Conservation (phyloP, 2,329 filamentous ascomycete genomes). For the Trichophyton schoenleinii region DNA sequence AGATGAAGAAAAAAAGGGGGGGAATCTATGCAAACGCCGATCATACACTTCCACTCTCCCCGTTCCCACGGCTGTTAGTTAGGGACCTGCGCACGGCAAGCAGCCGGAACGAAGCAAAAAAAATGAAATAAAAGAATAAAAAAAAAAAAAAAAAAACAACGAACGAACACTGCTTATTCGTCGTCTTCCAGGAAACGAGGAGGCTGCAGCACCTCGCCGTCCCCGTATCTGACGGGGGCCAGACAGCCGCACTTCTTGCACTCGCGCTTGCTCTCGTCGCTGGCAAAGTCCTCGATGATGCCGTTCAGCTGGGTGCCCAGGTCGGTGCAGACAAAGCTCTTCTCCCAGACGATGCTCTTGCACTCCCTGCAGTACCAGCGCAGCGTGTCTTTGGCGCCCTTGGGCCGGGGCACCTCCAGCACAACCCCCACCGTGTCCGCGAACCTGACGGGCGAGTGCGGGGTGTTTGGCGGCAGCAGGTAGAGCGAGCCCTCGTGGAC, state of each 20-base stretch:
- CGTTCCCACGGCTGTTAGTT: too few species aligned
- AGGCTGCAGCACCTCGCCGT: conserved; percentile 34
- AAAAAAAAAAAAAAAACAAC: neutral
- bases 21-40: too few species aligned
- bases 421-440: conserved; percentile 89
- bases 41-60: too few species aligned
- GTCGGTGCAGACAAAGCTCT: conserved; percentile 75
- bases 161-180: neutral
- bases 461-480: conserved; percentile 82
- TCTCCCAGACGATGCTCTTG: conserved; percentile 65
- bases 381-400: conserved; percentile 60
- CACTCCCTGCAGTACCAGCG: conserved; percentile 80
- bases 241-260: conserved; percentile 66
- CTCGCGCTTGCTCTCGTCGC: conserved; percentile 54
- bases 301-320: conserved; percentile 89
- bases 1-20: too few species aligned
- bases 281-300: conserved; percentile 71
- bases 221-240: conserved; percentile 43
- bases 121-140: neutral
- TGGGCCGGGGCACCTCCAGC: conserved; percentile 69
- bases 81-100: neutral
- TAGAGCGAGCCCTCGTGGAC: conserved; percentile 93
- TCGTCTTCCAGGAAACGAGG: conserved; percentile 19
- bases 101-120: neutral
- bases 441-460: conserved; percentile 90